Evolutionary conservation across 768 basidiomycete species (phyloP), one percentile per base, ranked within the genome.

Genomic region (Pleurotus tuoliensis): DNA sequence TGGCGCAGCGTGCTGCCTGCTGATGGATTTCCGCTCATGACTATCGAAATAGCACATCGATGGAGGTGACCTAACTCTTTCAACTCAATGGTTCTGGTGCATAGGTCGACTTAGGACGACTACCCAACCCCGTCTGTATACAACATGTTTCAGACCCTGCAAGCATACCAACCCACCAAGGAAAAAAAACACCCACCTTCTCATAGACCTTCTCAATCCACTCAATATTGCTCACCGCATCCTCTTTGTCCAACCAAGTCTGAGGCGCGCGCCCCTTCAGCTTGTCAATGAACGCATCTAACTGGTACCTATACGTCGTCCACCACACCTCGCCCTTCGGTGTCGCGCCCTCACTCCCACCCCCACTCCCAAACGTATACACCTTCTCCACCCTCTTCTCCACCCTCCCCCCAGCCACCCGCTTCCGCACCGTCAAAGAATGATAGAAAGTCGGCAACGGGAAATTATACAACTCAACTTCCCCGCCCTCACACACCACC

Each of bases 201-300:
- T 27, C 5, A 11, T 54, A 54, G 16, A 54, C 52, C 13, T 40
- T 41, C 20, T 44, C 39, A 15, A 87, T 77, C 65, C 73, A 79
- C 59, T 76, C 69, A 76, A 85, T 83, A 49, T 84, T 80, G 53
- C 69, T 67, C 45, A 87, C 66, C 1, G 82, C 78, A 62, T 85
- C 81, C 55, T 86, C 79, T 12, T 67, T 68, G 5, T 70, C 64
- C 38, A 18, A 25, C 38, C 52, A 54, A 40, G 52, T 41, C 37
- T 54, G 38, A 18, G 52, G 39, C 15, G n/a, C 15, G 4, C 79
- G 71, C 15, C 83, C 83, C 56, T 72, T 73, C 45, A 88, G 58
- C 64, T 73, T 77, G 62, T 88, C 81, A 6, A 87, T 79, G 56
- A 86, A 86, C 5, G 80, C 82, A 68, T 87, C 84, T 38, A 87